Percentiles rank a stretch among this genome's conserved stretches.
Evolutionary conservation across 495 filamentous ascomycete genomes (phyloP).

Genomic region (Aspergillus ostianus): DNA sequence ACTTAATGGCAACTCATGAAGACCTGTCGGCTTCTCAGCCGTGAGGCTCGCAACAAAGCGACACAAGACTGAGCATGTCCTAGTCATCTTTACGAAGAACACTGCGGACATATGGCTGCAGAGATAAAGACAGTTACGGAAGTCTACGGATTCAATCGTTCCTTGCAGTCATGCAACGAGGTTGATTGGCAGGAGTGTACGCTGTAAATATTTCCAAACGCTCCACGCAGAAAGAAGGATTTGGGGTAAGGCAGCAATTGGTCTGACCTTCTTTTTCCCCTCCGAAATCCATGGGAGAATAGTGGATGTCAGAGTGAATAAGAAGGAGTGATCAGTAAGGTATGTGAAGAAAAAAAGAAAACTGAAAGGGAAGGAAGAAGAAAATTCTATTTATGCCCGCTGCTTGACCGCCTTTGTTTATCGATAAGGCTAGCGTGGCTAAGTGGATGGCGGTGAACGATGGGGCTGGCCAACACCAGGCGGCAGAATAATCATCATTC

Average conservation of each 20-base stretch:
- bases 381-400: slow-evolving; percentile 24
- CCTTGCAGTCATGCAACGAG: background rate
- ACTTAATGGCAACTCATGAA: slow-evolving; percentile 66
- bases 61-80: slow-evolving; percentile 35
- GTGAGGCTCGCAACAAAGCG: slow-evolving; percentile 51
- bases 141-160: slow-evolving; percentile 29
- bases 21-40: slow-evolving; percentile 67
- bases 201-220: slow-evolving; percentile 52
- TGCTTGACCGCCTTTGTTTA: slow-evolving; percentile 30
- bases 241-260: slow-evolving; percentile 51
- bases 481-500: slow-evolving; percentile 1
- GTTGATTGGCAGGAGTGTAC: slow-evolving; percentile 2
- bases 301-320: slow-evolving; percentile 49
- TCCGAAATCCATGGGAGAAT: slow-evolving; percentile 40
- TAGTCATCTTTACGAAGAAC: slow-evolving; percentile 75
- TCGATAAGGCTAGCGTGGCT: slow-evolving; percentile 38
- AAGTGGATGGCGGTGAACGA: background rate
- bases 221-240: slow-evolving; percentile 47
- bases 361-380: slow-evolving; percentile 29
- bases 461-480: slow-evolving; percentile 1
- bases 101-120: slow-evolving; percentile 57
- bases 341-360: slow-evolving; percentile 36
- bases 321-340: slow-evolving; percentile 43
- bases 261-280: slow-evolving; percentile 52
- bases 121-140: too few species aligned